Base-by-base conservation (phyloP, 2,329 filamentous ascomycete species). In the Diaporthe sp. region DNA sequence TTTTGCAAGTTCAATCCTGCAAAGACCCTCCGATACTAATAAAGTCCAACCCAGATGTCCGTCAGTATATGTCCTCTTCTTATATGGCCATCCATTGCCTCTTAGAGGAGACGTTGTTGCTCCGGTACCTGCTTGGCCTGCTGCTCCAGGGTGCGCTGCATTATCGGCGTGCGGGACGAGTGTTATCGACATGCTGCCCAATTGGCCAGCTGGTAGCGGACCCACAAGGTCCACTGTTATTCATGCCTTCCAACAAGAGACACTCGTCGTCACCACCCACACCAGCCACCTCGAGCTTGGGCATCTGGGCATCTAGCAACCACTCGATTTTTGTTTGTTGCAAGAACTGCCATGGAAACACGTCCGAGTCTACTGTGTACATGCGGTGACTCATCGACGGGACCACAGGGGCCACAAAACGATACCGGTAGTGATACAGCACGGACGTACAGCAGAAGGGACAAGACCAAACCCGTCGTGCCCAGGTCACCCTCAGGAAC, bases 161-260 rank as follows among this genome's bases (percentile, higher is more conserved):
- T 49, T 60, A 71, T 71, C 55, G 42, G 37, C 51, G 25, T 15
- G 42, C 39, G 37, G 68, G 39, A 58, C 55, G 70, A 42, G 42
- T 42, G 57, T 63, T 63, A 72, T 72, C 70, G 44, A 47, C 22
- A 49, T n/a, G 28, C 55, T 49, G 42, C 28, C 70, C 57, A 60
- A 63, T 72, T 72, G 71, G 57, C 57, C 71, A 72, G 57, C 57
- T 72, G 57, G 57, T 44, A 42, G 22, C 0, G 20, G 57, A 15
- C 47, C 65, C 65, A 53, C 47, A 34, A 39, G 65, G 2, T 34
- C 65, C 65, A 53, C 65, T 53, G 22, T 68, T 53, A 42, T 68
- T 68, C 65, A 68, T 68, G 65, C 65, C 47, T 53, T 68, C 47
- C 13, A 28, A 17, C 63, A 20, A 68, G 65, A 68, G 65, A 68